These are phyloP conservation scores for Lotmaria passim DNA, from an alignment of 208 protist genomes.

Conservation along the genomic window DNA sequence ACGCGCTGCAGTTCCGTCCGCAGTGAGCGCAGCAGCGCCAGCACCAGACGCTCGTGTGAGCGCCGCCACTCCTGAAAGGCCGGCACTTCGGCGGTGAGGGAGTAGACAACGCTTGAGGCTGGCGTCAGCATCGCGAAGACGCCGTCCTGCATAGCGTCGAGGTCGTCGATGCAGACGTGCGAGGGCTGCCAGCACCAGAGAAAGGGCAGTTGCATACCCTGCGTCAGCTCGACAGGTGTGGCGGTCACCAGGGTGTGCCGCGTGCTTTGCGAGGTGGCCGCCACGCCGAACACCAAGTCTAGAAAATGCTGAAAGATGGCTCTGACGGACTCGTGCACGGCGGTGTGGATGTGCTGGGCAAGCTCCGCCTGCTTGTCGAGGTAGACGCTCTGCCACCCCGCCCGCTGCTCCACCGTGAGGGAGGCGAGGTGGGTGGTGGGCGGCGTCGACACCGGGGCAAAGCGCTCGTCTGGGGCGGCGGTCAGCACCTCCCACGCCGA, in stretches of 20 bases:
- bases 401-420: constrained; percentile 47
- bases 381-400: constrained; percentile 66
- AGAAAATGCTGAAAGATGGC: constrained; percentile 55
- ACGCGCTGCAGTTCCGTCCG: constrained; percentile 53
- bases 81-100: constrained; percentile 57
- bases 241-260: constrained; percentile 51
- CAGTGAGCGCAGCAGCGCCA: constrained; percentile 52
- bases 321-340: constrained; percentile 48
- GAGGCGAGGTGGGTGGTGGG: constrained; percentile 37
- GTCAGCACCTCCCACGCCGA: constrained; percentile 26
- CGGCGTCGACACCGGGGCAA: constrained; percentile 49
- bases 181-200: constrained; percentile 71
- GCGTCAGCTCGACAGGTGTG: constrained; percentile 49
- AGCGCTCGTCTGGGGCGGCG: constrained; percentile 22
- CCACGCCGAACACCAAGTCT: constrained; percentile 67
- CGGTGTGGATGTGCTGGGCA: constrained; percentile 43
- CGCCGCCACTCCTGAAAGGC: constrained; percentile 45
- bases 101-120: constrained; percentile 56
- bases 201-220: constrained; percentile 50
- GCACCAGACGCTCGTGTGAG: constrained; percentile 39
- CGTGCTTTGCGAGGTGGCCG: constrained; percentile 63
- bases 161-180: constrained; percentile 76
- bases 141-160: constrained; percentile 65
- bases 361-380: constrained; percentile 66
- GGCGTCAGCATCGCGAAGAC: constrained; percentile 68